Conservation (phyloP, 148 eudicot species). For the Oxyria digyna region DNA sequence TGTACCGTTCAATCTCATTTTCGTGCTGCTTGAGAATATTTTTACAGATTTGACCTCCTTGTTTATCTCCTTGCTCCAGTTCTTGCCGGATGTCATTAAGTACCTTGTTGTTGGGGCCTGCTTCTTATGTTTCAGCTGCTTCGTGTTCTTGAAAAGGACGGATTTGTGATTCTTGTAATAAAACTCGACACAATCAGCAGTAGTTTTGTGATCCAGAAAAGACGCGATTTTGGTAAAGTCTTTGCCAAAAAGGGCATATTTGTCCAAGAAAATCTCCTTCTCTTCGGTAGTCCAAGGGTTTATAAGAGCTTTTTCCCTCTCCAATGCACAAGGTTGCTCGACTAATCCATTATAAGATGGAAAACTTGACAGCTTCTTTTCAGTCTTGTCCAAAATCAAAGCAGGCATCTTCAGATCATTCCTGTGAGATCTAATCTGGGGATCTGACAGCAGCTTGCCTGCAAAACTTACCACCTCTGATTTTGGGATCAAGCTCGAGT, state of each 20-base stretch:
- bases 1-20: conserved; percentile 19
- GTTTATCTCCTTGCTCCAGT: conserved; percentile 45
- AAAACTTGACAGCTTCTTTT: conserved; percentile 40
- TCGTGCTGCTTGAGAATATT: conserved; percentile 17
- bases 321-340: conserved; percentile 67
- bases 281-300: conserved; percentile 77
- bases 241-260: conserved; percentile 52
- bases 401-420: conserved; percentile 69
- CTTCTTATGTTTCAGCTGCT: conserved; percentile 36
- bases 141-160: conserved; percentile 44
- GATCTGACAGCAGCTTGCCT: conserved; percentile 45
- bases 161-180: conserved; percentile 92
- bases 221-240: conserved; percentile 68
- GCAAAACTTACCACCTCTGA: conserved; percentile 33
- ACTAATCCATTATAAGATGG: conserved; percentile 65
- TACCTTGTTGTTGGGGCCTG: conserved; percentile 38
- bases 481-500: conserved; percentile 31
- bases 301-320: conserved; percentile 58
- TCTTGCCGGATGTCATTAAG: conserved; percentile 57
- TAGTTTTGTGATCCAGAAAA: conserved; percentile 72
- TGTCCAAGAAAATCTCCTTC: conserved; percentile 62
- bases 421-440: conserved; percentile 34
- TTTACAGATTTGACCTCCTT: conserved; percentile 26
- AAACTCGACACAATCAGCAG: conserved; percentile 80
- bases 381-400: conserved; percentile 52